Evolutionary conservation across 331 rosid species (phyloP).

Genomic region (Stylosanthes scabra): DNA sequence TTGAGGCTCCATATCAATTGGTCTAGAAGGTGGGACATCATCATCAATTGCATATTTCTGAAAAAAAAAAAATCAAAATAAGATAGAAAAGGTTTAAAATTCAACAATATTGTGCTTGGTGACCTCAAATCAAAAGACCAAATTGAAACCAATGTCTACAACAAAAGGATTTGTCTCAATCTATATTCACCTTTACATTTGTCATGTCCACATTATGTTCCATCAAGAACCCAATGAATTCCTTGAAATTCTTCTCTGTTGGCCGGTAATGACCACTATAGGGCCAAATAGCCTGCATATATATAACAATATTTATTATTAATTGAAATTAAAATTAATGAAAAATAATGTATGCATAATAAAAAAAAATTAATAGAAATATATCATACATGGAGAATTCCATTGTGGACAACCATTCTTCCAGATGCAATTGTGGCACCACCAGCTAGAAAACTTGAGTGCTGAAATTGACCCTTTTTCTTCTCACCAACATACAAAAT

Average conservation of each 20-base stretch:
- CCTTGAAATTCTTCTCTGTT: constrained; percentile 69
- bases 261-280: constrained; percentile 91
- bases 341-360: not conserved
- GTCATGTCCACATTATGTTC: constrained; percentile 73
- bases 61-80: constrained; percentile 9
- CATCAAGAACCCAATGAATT: constrained; percentile 68
- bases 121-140: not conserved
- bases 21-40: constrained; percentile 52
- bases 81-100: not conserved
- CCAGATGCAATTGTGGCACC: constrained; percentile 88
- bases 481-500: constrained; percentile 75
- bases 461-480: constrained; percentile 81
- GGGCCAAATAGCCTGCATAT: constrained; percentile 83
- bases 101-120: constrained; percentile 18
- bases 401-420: constrained; percentile 69
- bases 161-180: not conserved
- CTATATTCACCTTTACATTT: constrained; percentile 69
- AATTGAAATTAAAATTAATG: constrained; percentile 28
- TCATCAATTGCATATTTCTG: constrained; percentile 76
- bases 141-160: not conserved
- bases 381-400: constrained; percentile 66
- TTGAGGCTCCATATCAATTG: constrained; percentile 26
- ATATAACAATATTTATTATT: not conserved
- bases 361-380: no score
- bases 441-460: constrained; percentile 89